Base-by-base conservation (phyloP, 2,329 filamentous ascomycete genomes). In the Paecilomyces fulvus region DNA sequence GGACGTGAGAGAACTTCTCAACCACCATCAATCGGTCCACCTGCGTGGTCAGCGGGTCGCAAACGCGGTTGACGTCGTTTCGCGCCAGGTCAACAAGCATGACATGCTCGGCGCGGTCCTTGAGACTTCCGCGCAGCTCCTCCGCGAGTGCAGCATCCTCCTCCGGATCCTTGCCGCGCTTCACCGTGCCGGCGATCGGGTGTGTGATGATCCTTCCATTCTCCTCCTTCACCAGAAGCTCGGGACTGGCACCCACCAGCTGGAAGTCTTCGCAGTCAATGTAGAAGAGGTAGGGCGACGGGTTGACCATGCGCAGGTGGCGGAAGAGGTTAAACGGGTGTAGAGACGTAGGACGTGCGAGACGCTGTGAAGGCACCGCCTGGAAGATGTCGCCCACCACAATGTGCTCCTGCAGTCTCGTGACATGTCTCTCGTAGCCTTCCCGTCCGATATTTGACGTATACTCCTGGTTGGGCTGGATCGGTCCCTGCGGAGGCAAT, bases 291-390 rank as follows among this genome's bases (percentile, higher is more conserved):
- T 99, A 99, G 0, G 94, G 94, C 8, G 91, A 96, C 0, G 94
- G 94, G 71, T 99, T 99, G 67, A 97, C 89, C n/a, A 90, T 96
- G 60, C 94, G 89, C 37, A 99, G 82, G 71, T 96, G 90, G 55
- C 92, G 86, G 80, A 97, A 99, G 66, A 99, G 89, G 78, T 97
- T 99, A 81, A 97, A 99, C 0, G 94, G 92, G 73, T 99, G 94
- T 49, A 99, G 79, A 56, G 84, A 85, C 2, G 94, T 99, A 12
- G 92, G 92, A 28, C 92, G 84, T 7, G 92, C 87, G 69, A 97
- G 89, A 54, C 94, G 85, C 75, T 99, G 94, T 48, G 91, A 96
- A 1, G 94, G 94, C 14, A 99, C 94, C 0, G 91, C 90, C 73
- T 99, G 94, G 75, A 99, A 97, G 70, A 99, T 97, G 77, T 97